Evolutionary conservation across 192 early-diverging fungal species (phyloP), one percentile per base, ranked within the genome.

Genomic region (Rhizophagus prolifer): DNA sequence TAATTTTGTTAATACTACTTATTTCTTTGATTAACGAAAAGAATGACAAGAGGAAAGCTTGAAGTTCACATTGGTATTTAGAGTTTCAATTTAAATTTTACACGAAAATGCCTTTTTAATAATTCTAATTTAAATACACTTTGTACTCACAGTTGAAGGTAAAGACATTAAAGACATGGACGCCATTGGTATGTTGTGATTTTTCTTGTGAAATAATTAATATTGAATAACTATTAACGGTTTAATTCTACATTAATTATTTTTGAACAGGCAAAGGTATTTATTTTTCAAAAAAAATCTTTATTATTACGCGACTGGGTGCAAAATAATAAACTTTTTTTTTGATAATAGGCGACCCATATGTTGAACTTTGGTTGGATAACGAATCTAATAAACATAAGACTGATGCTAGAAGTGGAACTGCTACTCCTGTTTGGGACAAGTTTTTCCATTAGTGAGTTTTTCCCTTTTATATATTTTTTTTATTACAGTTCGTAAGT

Each of bases 21-120:
- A 34, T 4, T 34, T 34, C 31, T 34, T 34, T 34, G 0, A 31
- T 34, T n/a, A 30, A 63, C 7, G 26, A 13, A 3, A 63, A 63
- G 13, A 63, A 63, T 63, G 61, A 28, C 23, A 13, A 63, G 61
- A 26, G 61, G 61, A 63, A 63, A 30, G 23, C 61, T 63, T 63
- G 23, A 25, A 63, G 61, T 63, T 28, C 61, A 63, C 2, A 28
- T 63, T 30, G 61, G 61, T 28, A 63, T 14, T 25, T 63, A 63
- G 28, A 28, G 25, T 63, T 63, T 30, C 9, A 30, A 28, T 0
- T 14, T 30, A 9, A n/a, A 62, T 26, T 63, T 5, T 14, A 13
- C 9, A 12, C 9, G 10, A 12, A 38, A 44, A 26, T 14, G 30
- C 9, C 10, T 28, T 14, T 28, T 63, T 63, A 28, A 14, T 26